These are phyloP conservation scores for Apiotrichum sp. DNA, from an alignment of 1,284 basidiomycete species.

Conservation along the genomic window DNA sequence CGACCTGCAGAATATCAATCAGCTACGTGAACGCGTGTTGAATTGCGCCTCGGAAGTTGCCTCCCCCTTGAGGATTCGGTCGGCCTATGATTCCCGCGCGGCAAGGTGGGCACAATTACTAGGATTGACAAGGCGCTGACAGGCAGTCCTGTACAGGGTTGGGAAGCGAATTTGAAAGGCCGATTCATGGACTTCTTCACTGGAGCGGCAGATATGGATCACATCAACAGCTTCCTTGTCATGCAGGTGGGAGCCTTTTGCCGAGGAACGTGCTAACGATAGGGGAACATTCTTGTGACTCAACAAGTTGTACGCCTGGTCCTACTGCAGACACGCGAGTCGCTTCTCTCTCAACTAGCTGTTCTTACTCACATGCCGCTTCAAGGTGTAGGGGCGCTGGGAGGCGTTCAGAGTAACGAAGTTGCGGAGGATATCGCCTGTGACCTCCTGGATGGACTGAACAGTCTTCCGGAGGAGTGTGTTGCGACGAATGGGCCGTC, in stretches of 20 bases:
- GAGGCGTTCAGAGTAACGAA: conserved; percentile 25
- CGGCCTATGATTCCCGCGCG: conserved; percentile 25
- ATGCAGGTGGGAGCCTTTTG: conserved; percentile 26
- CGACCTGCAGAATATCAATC: conserved; percentile 32
- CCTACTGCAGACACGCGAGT: conserved; percentile 32
- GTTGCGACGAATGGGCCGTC: conserved; percentile 40
- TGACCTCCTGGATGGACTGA: conserved; percentile 38
- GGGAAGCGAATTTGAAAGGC: conserved; percentile 32
- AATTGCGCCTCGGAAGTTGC: conserved; percentile 23
- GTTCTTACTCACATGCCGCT: conserved; percentile 32
- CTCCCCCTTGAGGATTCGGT: conserved; percentile 23
- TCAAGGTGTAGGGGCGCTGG: conserved; percentile 21
- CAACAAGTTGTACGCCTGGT: conserved; percentile 38
- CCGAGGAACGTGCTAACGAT: neutral
- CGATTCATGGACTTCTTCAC: conserved; percentile 33
- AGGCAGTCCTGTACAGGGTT: conserved; percentile 26
- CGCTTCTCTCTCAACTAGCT: conserved; percentile 28
- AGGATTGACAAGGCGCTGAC: neutral
- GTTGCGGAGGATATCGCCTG: conserved; percentile 36
- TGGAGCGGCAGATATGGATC: conserved; percentile 17
- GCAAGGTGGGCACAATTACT: conserved; percentile 17
- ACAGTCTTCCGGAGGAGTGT: conserved; percentile 36
- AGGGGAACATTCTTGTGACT: conserved; percentile 42
- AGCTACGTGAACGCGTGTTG: conserved; percentile 27
- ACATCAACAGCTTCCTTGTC: conserved; percentile 34